Percentiles rank a stretch among this genome's conserved stretches.
Conservation (phyloP, 495 filamentous ascomycete genomes). For the Delitschia confertaspora region DNA sequence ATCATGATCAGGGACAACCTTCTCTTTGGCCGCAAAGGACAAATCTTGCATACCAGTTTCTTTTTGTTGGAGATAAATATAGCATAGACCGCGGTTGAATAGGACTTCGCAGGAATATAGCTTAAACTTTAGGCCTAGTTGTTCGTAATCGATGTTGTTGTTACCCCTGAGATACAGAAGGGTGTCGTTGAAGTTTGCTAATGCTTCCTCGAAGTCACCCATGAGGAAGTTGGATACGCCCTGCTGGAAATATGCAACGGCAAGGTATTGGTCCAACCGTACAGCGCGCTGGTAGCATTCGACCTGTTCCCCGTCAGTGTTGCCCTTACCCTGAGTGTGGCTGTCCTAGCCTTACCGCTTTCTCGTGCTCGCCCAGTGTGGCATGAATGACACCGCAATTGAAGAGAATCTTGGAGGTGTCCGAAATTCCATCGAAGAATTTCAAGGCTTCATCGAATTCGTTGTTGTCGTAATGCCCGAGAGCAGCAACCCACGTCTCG, state of each 20-base stretch:
- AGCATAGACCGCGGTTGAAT: constrained; percentile 96
- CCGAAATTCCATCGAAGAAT: constrained; percentile 75
- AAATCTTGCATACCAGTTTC: constrained; percentile 86
- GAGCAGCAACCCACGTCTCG: constrained; percentile 92
- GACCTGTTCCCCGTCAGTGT: constrained; percentile 48
- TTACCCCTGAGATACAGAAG: constrained; percentile 91
- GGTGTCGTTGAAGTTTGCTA: constrained; percentile 99
- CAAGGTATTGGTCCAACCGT: constrained; percentile 83
- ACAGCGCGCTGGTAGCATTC: constrained; percentile 90
- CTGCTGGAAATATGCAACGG: constrained; percentile 97
- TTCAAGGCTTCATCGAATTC: constrained; percentile 82
- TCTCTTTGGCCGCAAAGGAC: constrained; percentile 87
- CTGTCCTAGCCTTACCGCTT: constrained; percentile 56
- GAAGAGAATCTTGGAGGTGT: constrained; percentile 97
- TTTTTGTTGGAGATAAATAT: constrained; percentile 91
- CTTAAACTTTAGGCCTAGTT: constrained; percentile 91
- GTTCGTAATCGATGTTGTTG: constrained; percentile 95
- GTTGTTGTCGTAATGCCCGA: constrained; percentile 89
- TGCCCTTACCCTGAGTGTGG: not conserved
- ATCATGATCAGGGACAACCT: constrained; percentile 86
- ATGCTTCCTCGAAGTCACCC: constrained; percentile 92
- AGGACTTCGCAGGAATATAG: constrained; percentile 95
- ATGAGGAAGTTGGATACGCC: constrained; percentile 97
- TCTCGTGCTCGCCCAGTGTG: constrained; percentile 91
- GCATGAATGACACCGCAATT: constrained; percentile 98